Base-by-base conservation (phyloP, 2,329 filamentous ascomycete genomes). In the Phoma sp. region DNA sequence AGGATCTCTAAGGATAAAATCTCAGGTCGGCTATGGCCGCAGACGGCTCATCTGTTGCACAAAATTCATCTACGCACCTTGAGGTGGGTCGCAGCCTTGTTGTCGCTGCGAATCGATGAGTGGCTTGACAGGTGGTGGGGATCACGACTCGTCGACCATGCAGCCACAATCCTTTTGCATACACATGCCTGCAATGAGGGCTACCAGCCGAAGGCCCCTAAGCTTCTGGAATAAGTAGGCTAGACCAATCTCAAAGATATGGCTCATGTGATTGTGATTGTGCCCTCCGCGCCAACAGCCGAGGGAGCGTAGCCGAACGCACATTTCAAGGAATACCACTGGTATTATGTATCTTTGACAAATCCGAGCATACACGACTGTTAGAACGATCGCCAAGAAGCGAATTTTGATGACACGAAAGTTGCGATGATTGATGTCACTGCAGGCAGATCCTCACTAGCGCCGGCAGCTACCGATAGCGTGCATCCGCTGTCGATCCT, bases 401-500 rank as follows among this genome's bases (percentile, higher is more conserved):
- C n/a, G 13, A 22, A 33, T 32, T 10, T 5, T 9, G 9, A 33
- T 33, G 32, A 33, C 32, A 33, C 35, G 23, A 10, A 23, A 45
- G 25, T 23, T 48, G 29, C 29, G 40, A 40, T 48, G 52, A 13
- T 46, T 49, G 46, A 49, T 49, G 52, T 49, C 52, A 45, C 36
- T 41, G 37, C 42, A 42, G 10, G 25, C 27, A 47, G 47, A 50
- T 55, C 47, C 29, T 42, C 38, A 6, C 37, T 55, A 55, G 52
- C 41, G 52, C 40, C 52, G 52, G 47, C 32, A 42, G n/a, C 52
- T 54, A 51, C 24, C 9, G 27, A 24, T 50, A 55, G 52, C 42
- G 35, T 22, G 37, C 10, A 24, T 29, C 23, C 24, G 29, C 23
- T 27, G 24, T 14, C 24, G 24, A 40, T 44, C 33, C 13, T n/a